Conservation (phyloP, 2,329 filamentous ascomycete genomes). For the Diplodia intermedia region DNA sequence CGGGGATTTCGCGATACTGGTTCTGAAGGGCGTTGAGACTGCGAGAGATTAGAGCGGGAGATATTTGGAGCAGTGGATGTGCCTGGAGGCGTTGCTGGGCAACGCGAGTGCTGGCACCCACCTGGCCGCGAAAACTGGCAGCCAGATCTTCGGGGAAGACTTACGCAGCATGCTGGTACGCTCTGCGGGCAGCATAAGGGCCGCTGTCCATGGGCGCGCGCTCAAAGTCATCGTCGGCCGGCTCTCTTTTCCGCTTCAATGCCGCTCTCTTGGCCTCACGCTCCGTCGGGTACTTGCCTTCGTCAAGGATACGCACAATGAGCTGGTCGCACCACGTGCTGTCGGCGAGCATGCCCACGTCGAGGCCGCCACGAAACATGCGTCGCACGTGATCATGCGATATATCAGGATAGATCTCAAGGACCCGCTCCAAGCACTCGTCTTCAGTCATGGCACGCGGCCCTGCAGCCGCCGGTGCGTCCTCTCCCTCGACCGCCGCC, state of each 20-base stretch:
- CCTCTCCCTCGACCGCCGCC: neutral
- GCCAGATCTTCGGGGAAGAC: neutral
- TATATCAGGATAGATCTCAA: constrained; percentile 46
- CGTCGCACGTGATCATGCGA: constrained; percentile 42
- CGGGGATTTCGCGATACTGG: constrained; percentile 50
- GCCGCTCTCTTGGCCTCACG: constrained; percentile 37
- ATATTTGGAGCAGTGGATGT: neutral
- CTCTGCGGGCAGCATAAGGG: neutral
- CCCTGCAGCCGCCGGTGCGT: neutral
- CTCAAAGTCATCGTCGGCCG: neutral
- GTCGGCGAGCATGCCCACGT: constrained; percentile 38
- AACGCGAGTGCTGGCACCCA: constrained; percentile 7
- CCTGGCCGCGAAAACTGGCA: neutral
- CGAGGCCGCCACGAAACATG: constrained; percentile 39
- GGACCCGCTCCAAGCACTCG: constrained; percentile 43
- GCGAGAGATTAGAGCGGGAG: neutral
- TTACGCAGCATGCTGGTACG: constrained; percentile 20
- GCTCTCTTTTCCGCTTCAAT: constrained; percentile 43
- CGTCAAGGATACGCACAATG: constrained; percentile 43
- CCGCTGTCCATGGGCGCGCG: neutral
- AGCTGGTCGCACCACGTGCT: constrained; percentile 40
- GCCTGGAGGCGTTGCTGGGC: neutral
- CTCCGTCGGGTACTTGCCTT: constrained; percentile 46
- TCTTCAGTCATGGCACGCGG: constrained; percentile 35
- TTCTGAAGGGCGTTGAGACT: constrained; percentile 50